Base-by-base conservation (phyloP, 345 rosid species). In the Noccaea bulbosa region DNA sequence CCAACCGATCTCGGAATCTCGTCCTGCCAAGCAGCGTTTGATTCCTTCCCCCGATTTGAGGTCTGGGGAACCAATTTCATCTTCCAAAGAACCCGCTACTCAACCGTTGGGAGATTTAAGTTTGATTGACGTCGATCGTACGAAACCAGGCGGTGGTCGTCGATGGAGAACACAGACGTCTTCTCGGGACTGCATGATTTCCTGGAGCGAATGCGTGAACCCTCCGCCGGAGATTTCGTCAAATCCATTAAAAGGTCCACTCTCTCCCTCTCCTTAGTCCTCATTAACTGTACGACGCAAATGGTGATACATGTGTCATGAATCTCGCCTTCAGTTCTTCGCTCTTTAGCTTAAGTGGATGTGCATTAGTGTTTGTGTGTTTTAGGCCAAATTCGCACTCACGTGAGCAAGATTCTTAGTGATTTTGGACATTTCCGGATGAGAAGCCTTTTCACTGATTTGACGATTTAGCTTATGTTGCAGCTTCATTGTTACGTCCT, bases 141-240 rank as follows among this genome's bases (percentile, higher is more conserved):
- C 72, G 11, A 65, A 66, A 61, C 52, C 62, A 4, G 59, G 44
- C 41, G 62, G 54, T 53, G 62, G 34, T 62, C 24, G 75, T 4
- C 49, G 43, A 84, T 91, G 99, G 98, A 91, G 85, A 94, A 81
- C 81, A 67, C 83, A 1, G 95, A 87, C 77, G 89, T 87, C 33
- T 86, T 88, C 80, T 65, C 87, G 48, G 97, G 94, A 2, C 75
- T 89, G 44, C 96, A 86, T 71, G 97, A 91, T 65, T 94, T 94
- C 80, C 84, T 91, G 3, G 99, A 94, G 57, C 89, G 97, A 46
- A 94, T 89, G 99, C 94, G 99, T 24, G 93, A 91, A 58, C 96
- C 97, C 14, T 75, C 96, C 48, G 97, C 98, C 32, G 81, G 90
- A 4, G 98, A 89, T 74, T 83, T 89, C 77, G 98, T 93, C 75